Conservation (phyloP, 1,284 basidiomycete species). For the Tilletia indica region DNA sequence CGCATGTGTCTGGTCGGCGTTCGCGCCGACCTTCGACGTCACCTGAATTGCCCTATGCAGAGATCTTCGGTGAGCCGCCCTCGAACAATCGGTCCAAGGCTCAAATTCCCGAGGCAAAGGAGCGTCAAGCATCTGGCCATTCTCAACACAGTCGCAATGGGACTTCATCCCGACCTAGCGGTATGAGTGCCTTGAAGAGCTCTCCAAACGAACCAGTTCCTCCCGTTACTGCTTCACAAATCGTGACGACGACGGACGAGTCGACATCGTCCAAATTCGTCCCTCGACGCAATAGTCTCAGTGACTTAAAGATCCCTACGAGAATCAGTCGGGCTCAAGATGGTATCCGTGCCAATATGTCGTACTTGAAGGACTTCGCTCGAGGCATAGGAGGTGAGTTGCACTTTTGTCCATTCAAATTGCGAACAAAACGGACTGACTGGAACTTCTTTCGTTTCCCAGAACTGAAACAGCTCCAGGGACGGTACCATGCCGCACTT, state of each 20-base stretch:
- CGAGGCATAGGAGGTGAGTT: slow-evolving; percentile 33
- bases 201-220: too few species aligned
- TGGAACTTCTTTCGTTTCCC: background rate
- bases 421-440: background rate
- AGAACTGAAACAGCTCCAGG: slow-evolving; percentile 38
- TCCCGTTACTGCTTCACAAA: background rate
- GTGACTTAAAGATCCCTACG: slow-evolving; percentile 42
- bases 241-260: background rate
- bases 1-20: background rate
- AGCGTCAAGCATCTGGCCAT: too few species aligned
- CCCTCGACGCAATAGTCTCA: slow-evolving; percentile 35
- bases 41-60: background rate
- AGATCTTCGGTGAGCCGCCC: background rate
- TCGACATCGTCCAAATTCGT: background rate
- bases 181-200: too few species aligned
- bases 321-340: slow-evolving; percentile 43
- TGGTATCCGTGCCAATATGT: slow-evolving; percentile 37
- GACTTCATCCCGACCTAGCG: too few species aligned
- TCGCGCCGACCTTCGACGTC: background rate
- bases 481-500: slow-evolving; percentile 24
- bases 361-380: slow-evolving; percentile 39
- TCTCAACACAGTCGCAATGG: too few species aligned
- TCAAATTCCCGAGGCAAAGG: too few species aligned
- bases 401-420: background rate
- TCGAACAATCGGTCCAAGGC: too few species aligned